Base-by-base conservation (phyloP, 805 yeast genomes). In the Wickerhamiella galacta region DNA sequence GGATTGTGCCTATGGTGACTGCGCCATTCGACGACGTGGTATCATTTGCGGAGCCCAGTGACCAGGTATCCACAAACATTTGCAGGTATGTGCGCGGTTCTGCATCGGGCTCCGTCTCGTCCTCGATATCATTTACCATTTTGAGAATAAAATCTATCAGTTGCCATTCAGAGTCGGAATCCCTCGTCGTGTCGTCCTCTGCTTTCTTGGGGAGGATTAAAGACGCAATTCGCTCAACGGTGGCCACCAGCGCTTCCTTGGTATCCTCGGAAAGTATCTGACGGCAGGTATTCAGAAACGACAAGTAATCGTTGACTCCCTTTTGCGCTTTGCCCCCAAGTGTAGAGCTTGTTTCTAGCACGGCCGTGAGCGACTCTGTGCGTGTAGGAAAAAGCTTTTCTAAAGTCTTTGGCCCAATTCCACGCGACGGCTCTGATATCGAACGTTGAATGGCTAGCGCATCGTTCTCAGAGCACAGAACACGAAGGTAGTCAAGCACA, bases 1-100 rank as follows among this genome's bases (percentile, higher is more conserved):
- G 98, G 9, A 87, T 76, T 0, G 96, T 90, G 0, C 93, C 76
- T 0, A 87, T 54, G 0, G 66, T 54, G 1, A 71, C 63, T n/a
- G 44, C 45, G 1, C 38, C 34, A 1, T 8, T 21, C 3, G 35
- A 28, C 7, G 17, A 28, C 3, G 32, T 22, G 4, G 16, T 30
- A 12, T 19, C 18, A n/a, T 22, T 18, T 18, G 25, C 42, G 2
- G 41, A 34, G 3, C 40, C 38, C 7, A 51, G 38, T 0, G 51
- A 28, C 40, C 45, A 36, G 6, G 38, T 20, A 3, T 28, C 27
- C 14, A 49, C 33, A 17, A 43, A 40, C 15, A 28, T 27, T 10
- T 42, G 37, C 26, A 47, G 20, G 7, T 6, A 8, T 33, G 24
- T 16, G 20, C 31, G 10, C 7, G 6, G 14, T 5, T 22, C 26